Evolutionary conservation across 306 rosid species (phyloP), one percentile per base, ranked within the genome.

Genomic region (Lathyrus oleraceus): DNA sequence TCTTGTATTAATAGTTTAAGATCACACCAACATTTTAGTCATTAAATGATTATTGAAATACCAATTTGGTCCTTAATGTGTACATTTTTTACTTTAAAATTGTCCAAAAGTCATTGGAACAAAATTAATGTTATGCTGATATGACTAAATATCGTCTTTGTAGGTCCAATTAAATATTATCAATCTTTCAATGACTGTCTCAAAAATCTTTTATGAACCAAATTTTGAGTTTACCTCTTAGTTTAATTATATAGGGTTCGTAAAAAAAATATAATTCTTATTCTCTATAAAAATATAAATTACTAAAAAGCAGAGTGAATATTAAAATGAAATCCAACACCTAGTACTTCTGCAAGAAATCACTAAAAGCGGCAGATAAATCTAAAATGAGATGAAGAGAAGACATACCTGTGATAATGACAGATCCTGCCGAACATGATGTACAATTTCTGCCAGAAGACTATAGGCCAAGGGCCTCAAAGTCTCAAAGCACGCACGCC

Each of bases 401-500:
- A 48, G 48, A 71, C 62, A 61, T 75, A 91, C 99, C 96, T 95
- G 99, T 63, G 92, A 72, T 77, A 95, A 80, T 54, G 96, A 86
- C 66, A 95, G 95, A 74, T 95, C 96, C 8, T 61, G 87, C 56
- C 99, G 89, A 88, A 95, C 99, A 87, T 95, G 97, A 82, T 95
- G 99, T 74, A 95, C 99, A 77, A 95, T 95, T 86, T 91, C 99
- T 65, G 99, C 99, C 66, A 95, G 83, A 73, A 95, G 85, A 85
- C 97, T 95, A 76, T 91, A 95, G 74, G 99, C 99, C 85, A 95
- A 79, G 47, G 99, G 99, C 71, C 99, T 85, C 84, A 91, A 74
- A 1, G 97, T 87, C 87, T 95, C 99, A 76, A 91, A 95, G 91
- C 99, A 95, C 52, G 99, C 97, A 53, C 96, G 86, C 48, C 99